Evolutionary conservation across 768 basidiomycete species (phyloP), one percentile per base, ranked within the genome.

Genomic region (Russula lepida): DNA sequence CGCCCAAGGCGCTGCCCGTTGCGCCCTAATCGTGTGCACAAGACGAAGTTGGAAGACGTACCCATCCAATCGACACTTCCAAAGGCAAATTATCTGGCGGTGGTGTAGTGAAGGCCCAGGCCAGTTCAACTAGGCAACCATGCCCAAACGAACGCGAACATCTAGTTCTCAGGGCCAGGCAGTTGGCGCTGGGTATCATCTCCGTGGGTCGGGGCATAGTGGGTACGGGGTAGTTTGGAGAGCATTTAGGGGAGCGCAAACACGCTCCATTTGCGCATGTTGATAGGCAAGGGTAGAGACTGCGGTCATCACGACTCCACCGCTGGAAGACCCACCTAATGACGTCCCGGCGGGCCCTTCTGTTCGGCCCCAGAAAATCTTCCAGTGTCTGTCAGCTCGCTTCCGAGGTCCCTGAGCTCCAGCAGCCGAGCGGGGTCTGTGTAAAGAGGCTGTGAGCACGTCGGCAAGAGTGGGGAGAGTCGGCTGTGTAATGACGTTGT

Each of bases 401-500:
- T 54, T n/a, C 33, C 25, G n/a, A 27, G 37, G 1, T 7, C 17
- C 3, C n/a, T 25, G n/a, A n/a, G n/a, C n/a, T n/a, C n/a, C 9
- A 28, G 19, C 12, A 32, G 39, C 37, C 23, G 37, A 27, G 23
- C 52, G 25, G 50, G 28, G n/a, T n/a, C 4, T 19, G n/a, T 33
- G 33, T 23, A 27, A 6, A 23, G 7, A 51, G 9, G 2, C 21
- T 8, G 39, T 28, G 27, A n/a, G 39, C 27, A 12, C 27, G 41
- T 43, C 54, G 33, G 54, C 19, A 21, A 28, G 37, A 21, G 52
- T 28, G 52, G 52, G 6, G 27, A 21, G 17, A n/a, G 39, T n/a
- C 46, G 53, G 60, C 60, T 49, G 28, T 46, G 43, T 46, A n/a
- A 44, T 62, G 60, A 57, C 60, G 56, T 47, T 53, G 32, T 21